Evolutionary conservation across 345 rosid genomes (phyloP), one percentile per base, ranked within the genome.

Genomic region (Clausena lansium): DNA sequence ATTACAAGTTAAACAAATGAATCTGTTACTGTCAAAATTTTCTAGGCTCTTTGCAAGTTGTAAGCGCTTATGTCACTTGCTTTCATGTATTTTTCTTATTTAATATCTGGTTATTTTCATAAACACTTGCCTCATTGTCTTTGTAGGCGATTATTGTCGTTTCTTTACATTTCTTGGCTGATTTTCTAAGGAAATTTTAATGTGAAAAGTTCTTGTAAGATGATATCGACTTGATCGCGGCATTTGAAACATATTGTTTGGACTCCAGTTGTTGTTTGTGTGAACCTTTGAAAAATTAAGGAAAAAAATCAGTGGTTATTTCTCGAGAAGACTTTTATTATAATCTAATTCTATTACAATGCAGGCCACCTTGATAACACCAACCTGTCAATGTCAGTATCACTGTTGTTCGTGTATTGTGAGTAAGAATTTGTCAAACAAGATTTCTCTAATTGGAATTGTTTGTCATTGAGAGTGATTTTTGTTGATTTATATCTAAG

Each of bases 301-400:
- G 57, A 52, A 52, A 19, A 39, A 39, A 27, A 27, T 41, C 39
- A 39, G 32, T 22, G 6, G n/a, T 33, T 32, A 14, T 19, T 50
- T 74, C 19, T 76, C 17, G 27, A 6, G 22, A 14, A 25, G 3
- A 24, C 36, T 33, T 67, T 55, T 19, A 33, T 35, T 8, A 14
- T 55, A 9, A 38, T 76, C 20, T 15, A 54, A 24, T 33, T 4
- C 13, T 54, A 9, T 32, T 4, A 11, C 28, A 27, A 14, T 11
- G 75, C 64, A 68, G 78, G 78, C 78, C 78, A 35, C 78, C 75
- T 79, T 22, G 82, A 33, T 45, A 74, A 14, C 27, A 67, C 73
- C 78, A 74, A 32, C 73, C 24, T 38, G 39, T 63, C 67, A 6
- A 5, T 65, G 61, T 71, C 70, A 25, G 24, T 6, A 22, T 62